These are phyloP conservation scores for Trifolium pratense DNA, from an alignment of 306 rosid genomes.

Conservation along the genomic window DNA sequence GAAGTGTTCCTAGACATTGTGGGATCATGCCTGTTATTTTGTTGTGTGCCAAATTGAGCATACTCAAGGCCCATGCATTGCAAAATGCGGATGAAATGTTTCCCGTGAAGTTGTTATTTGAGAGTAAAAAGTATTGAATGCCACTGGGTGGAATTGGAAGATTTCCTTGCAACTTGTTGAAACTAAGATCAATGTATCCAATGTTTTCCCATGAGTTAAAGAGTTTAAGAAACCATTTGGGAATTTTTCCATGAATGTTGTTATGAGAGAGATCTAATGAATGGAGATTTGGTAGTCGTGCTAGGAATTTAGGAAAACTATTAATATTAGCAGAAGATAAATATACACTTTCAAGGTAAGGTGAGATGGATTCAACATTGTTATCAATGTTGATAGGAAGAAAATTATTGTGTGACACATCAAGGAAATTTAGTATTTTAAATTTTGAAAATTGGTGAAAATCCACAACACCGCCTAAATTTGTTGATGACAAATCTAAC, in stretches of 20 bases:
- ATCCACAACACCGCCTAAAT: conserved; percentile 20
- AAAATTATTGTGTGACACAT: conserved; percentile 22
- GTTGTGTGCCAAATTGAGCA: conserved; percentile 33
- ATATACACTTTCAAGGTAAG: accelerated
- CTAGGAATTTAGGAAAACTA: conserved; percentile 37
- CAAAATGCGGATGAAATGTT: no score
- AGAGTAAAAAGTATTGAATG: neutral
- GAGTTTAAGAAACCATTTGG: conserved; percentile 37
- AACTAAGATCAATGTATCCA: neutral
- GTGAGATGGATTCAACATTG: neutral
- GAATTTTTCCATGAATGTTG: conserved; percentile 34
- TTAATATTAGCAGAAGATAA: conserved; percentile 37
- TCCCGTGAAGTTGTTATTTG: conserved; percentile 41
- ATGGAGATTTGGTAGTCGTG: neutral
- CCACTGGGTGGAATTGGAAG: conserved; percentile 23
- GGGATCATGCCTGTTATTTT: conserved; percentile 35
- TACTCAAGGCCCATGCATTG: accelerated
- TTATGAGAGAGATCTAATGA: conserved; percentile 26
- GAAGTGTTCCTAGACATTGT: conserved; percentile 15
- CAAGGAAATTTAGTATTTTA: accelerated
- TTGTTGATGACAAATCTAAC: neutral
- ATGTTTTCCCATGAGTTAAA: neutral
- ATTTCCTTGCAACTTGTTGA: conserved; percentile 44
- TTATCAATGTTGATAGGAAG: neutral
- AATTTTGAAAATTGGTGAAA: conserved; percentile 3